Percentiles rank a stretch among this genome's conserved stretches.
These are phyloP conservation scores for Russula griseocarnosa DNA, from an alignment of 768 basidiomycete genomes.

Conservation along the genomic window DNA sequence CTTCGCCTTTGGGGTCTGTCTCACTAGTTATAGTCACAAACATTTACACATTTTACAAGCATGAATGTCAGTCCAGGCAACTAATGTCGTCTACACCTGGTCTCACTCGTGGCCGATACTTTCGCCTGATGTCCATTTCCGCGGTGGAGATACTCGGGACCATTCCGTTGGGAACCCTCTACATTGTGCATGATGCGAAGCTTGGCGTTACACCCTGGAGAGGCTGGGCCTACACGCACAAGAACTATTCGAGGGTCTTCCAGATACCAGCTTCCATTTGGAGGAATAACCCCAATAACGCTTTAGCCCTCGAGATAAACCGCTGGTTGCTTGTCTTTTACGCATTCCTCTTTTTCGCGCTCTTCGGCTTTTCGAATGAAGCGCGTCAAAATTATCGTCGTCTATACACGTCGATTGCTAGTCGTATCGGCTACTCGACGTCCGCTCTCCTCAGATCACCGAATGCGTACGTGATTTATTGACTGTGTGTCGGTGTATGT, in stretches of 20 bases:
- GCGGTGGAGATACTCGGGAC: not conserved
- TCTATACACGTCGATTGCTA: not conserved
- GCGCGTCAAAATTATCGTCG: not conserved
- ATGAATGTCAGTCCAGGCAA: conserved; percentile 29
- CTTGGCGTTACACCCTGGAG: conserved; percentile 33
- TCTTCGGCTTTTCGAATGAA: conserved; percentile 4
- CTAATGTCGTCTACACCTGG: conserved; percentile 28
- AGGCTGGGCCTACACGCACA: conserved; percentile 50
- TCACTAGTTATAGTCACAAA: conserved; percentile 28
- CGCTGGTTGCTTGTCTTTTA: not conserved
- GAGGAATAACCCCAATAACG: conserved; percentile 29
- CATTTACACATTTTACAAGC: conserved; percentile 31
- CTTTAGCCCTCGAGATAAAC: not conserved
- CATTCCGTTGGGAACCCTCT: not conserved
- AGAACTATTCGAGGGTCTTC: conserved; percentile 40
- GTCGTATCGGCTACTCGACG: conserved; percentile 31
- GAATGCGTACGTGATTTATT: conserved; percentile 9
- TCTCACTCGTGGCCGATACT: conserved; percentile 34
- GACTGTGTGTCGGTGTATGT: not conserved
- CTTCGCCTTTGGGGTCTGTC: not conserved
- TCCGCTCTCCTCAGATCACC: not conserved
- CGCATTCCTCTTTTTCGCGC: not conserved
- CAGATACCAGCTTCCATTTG: conserved; percentile 40
- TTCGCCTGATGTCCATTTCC: not conserved
- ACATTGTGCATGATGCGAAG: not conserved